These are phyloP conservation scores for Imleria badia DNA, from an alignment of 768 basidiomycete genomes.

Conservation along the genomic window DNA sequence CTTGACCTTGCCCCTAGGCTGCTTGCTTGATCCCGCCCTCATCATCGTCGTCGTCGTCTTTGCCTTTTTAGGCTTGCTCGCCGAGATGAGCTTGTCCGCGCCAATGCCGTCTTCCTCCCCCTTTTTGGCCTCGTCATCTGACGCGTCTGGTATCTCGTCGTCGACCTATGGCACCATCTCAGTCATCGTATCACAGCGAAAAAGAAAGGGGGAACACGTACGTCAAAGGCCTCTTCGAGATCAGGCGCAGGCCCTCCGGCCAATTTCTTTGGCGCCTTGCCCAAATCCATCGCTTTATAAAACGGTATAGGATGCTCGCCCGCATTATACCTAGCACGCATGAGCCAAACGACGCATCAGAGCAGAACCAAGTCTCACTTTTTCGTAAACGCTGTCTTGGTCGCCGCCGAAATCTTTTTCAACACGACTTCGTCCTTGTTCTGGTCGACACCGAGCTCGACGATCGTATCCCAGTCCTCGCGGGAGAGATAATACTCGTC, in stretches of 20 bases:
- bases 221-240: conserved; percentile 88
- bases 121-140: conserved; percentile 48
- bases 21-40: conserved; percentile 13
- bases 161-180: conserved; percentile 38
- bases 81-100: conserved; percentile 61
- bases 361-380: conserved; percentile 61
- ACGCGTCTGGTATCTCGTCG: conserved; percentile 43
- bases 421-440: conserved; percentile 70
- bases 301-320: conserved; percentile 92
- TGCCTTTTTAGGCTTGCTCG: conserved; percentile 40
- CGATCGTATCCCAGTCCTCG: conserved; percentile 96
- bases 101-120: conserved; percentile 40
- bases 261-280: conserved; percentile 79
- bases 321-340: conserved; percentile 70
- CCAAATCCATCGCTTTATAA: conserved; percentile 82
- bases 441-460: conserved; percentile 89
- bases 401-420: conserved; percentile 80
- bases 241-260: conserved; percentile 77
- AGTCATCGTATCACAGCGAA: background rate
- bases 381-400: conserved; percentile 82
- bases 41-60: background rate
- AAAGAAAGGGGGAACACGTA: conserved; percentile 33
- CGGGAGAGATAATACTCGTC: conserved; percentile 91
- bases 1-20: conserved; percentile 18
- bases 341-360: background rate